Evolutionary conservation across 2,329 filamentous ascomycete species (phyloP).

Genomic region (Sarocladiaceae sp.): DNA sequence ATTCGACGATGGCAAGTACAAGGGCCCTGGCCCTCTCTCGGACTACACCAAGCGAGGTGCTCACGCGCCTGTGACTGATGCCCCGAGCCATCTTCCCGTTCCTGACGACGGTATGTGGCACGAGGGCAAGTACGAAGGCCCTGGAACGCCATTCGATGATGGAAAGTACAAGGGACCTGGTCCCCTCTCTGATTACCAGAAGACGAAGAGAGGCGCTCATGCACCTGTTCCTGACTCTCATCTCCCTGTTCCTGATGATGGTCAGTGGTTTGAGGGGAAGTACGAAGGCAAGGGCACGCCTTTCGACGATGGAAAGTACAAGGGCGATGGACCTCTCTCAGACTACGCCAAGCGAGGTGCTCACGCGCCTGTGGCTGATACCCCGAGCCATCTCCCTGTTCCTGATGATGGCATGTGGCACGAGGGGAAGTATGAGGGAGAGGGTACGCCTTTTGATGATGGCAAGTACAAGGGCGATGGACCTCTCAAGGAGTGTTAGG

Average conservation of each 20-base stretch:
- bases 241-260: conserved; percentile 4
- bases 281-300: conserved; percentile 8
- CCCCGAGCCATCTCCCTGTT: background rate
- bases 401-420: conserved; percentile 11
- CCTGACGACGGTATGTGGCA: conserved; percentile 11
- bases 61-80: too few relatives aligned
- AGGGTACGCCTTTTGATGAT: conserved; percentile 10
- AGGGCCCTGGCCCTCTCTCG: too few relatives aligned
- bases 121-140: conserved; percentile 12
- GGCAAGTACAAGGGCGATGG: conserved; percentile 11
- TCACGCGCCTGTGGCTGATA: too few relatives aligned
- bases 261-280: conserved; percentile 8
- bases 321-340: conserved; percentile 1
- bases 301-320: conserved; percentile 11
- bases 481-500: conserved; percentile 9
- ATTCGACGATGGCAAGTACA: conserved; percentile 1
- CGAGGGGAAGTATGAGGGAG: conserved; percentile 12
- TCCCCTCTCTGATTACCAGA: conserved; percentile 9
- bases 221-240: too few relatives aligned
- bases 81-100: conserved; percentile 9
- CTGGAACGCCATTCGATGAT: conserved; percentile 1
- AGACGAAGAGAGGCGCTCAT: conserved; percentile 8
- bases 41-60: too few relatives aligned
- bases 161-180: conserved; percentile 11
- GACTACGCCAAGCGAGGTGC: too few relatives aligned